Evolutionary conservation across 306 rosid species (phyloP).

Genomic region (Castanea sativa): DNA sequence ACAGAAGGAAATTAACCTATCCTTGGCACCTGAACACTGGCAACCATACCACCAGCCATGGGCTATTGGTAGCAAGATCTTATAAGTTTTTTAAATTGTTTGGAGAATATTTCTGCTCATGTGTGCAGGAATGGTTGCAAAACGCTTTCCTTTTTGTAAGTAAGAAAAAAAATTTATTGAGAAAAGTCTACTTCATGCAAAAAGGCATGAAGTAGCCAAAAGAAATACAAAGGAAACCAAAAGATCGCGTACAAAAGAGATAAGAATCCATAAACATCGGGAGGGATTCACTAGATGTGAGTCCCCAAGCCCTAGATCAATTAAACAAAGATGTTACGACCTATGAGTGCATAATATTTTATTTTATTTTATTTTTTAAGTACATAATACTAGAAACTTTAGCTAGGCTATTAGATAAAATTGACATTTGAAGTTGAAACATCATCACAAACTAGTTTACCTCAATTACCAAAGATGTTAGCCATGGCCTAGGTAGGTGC

Average conservation of each 20-base stretch:
- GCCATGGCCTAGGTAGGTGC: slow-evolving; percentile 80
- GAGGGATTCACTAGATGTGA: no score
- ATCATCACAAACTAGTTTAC: slow-evolving; percentile 35
- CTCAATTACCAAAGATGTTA: slow-evolving; percentile 72
- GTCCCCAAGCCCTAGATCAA: no score
- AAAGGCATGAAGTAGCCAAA: no score
- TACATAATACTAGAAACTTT: background rate
- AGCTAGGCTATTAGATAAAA: background rate
- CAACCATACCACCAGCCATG: background rate
- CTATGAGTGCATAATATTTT: background rate
- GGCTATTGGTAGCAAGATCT: background rate
- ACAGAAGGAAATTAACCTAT: no score
- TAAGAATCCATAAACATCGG: no score
- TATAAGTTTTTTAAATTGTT: background rate
- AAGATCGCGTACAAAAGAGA: no score
- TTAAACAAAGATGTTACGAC: no score
- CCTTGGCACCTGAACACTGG: no score
- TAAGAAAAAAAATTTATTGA: no score
- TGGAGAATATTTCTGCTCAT: background rate
- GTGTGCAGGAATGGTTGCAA: background rate
- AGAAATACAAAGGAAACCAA: no score
- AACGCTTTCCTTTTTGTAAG: background rate
- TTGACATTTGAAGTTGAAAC: background rate
- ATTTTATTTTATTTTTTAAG: background rate
- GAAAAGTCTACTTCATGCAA: no score